Conservation (phyloP, 768 basidiomycete species). For the Russula griseocarnosa region DNA sequence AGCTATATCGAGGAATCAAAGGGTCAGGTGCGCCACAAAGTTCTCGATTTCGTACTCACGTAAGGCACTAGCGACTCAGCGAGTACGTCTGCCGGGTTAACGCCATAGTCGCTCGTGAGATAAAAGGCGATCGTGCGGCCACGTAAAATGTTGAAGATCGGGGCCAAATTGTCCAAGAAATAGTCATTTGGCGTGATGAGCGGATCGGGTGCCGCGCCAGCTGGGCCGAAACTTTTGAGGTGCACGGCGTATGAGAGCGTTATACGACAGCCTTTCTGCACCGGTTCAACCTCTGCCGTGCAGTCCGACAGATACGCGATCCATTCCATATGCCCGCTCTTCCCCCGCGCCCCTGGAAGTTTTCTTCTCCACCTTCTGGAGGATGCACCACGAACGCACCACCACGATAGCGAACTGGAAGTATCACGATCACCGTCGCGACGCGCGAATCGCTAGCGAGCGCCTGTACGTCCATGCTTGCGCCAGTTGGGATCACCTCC, state of each 20-base stretch:
- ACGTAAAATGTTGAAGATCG: constrained; percentile 66
- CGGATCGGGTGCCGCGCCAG: constrained; percentile 49
- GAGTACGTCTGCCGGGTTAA: constrained; percentile 63
- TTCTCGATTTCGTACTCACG: constrained; percentile 42
- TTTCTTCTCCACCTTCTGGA: constrained; percentile 53
- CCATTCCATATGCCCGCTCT: constrained; percentile 71
- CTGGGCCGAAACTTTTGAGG: constrained; percentile 61
- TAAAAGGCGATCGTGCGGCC: constrained; percentile 72
- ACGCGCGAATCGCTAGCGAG: constrained; percentile 61
- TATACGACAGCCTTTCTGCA: constrained; percentile 66
- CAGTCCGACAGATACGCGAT: constrained; percentile 70
- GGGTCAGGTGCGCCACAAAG: background rate
- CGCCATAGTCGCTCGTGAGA: constrained; percentile 61
- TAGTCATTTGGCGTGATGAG: constrained; percentile 69
- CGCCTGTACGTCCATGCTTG: constrained; percentile 53
- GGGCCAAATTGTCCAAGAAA: constrained; percentile 67
- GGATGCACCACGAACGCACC: constrained; percentile 60
- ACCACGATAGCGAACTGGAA: constrained; percentile 71
- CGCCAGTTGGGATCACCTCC: constrained; percentile 62
- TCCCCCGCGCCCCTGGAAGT: constrained; percentile 60
- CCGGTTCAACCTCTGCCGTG: constrained; percentile 67
- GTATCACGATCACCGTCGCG: constrained; percentile 67
- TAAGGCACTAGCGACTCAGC: constrained; percentile 68
- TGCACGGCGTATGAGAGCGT: constrained; percentile 69
- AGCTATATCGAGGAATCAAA: constrained; percentile 42